Evolutionary conservation across 768 basidiomycete genomes (phyloP).

Genomic region (Termitomyces sp.): DNA sequence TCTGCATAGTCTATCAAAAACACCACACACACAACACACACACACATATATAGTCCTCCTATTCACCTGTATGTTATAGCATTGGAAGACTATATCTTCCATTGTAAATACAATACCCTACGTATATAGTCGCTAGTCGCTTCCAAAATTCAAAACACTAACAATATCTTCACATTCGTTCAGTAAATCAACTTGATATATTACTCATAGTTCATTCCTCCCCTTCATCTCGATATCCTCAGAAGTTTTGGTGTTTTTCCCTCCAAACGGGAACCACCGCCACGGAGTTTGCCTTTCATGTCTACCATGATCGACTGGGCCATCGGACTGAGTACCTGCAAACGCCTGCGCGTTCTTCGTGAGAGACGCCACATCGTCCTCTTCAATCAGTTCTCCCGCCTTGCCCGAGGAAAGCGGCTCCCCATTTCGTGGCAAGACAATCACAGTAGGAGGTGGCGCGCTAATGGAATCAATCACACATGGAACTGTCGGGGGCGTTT

Average conservation of each 20-base stretch:
- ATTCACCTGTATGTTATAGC: neutral
- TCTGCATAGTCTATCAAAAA: conserved; percentile 5
- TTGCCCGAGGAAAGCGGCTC: neutral
- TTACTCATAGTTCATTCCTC: neutral
- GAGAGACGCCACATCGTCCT: conserved; percentile 1
- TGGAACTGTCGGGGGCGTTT: neutral
- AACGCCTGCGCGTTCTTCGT: conserved; percentile 4
- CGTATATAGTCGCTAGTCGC: neutral
- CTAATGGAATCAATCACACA: neutral
- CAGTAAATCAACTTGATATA: neutral
- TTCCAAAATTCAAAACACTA: neutral
- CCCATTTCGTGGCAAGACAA: neutral
- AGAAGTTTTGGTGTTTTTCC: neutral
- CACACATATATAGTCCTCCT: neutral
- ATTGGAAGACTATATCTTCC: neutral
- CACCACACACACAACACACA: neutral
- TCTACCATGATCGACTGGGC: neutral
- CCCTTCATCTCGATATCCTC: conserved; percentile 3
- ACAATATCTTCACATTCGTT: neutral
- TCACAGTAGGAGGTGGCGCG: neutral
- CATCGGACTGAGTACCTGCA: neutral
- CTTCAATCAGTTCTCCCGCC: conserved; percentile 1
- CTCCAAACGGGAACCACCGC: neutral
- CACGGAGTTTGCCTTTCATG: neutral
- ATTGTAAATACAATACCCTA: neutral